Conservation (phyloP, 2,329 filamentous ascomycete genomes). For the Fusarium citri region DNA sequence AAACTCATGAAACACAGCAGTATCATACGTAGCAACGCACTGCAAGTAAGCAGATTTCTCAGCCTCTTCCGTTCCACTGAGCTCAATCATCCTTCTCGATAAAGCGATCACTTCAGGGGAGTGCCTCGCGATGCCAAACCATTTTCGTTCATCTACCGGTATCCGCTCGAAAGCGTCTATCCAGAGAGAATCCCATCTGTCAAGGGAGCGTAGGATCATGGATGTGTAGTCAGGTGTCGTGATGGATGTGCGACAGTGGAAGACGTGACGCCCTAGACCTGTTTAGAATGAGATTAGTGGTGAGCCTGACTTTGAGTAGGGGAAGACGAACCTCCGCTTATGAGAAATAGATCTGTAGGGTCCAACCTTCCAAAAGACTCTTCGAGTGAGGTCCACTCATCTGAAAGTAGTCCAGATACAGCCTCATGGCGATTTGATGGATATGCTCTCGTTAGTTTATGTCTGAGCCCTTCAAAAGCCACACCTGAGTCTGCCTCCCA, state of each 20-base stretch:
- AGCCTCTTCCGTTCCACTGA: background rate
- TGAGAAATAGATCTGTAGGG: slow-evolving; percentile 3
- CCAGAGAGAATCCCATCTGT: slow-evolving; percentile 36
- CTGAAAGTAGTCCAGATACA: slow-evolving; percentile 9
- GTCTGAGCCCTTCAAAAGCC: background rate
- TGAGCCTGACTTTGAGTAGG: rapidly evolving
- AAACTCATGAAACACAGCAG: slow-evolving; percentile 5
- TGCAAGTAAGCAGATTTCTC: slow-evolving; percentile 11
- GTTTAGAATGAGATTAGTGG: rapidly evolving
- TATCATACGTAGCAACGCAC: slow-evolving; percentile 14
- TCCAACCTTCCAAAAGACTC: background rate
- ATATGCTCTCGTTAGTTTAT: background rate
- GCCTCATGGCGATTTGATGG: background rate
- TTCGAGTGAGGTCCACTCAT: background rate
- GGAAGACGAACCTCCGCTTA: background rate
- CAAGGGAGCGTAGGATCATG: slow-evolving; percentile 1
- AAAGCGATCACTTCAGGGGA: slow-evolving; percentile 13
- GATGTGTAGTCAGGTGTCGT: background rate
- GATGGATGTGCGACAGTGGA: slow-evolving; percentile 19
- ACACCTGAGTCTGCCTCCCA: slow-evolving; percentile 25
- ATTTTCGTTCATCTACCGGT: background rate
- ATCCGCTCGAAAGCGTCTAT: background rate
- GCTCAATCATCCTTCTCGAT: slow-evolving; percentile 9
- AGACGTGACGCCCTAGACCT: slow-evolving; percentile 19
- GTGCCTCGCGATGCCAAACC: slow-evolving; percentile 25